phyloP scores from a whole-genome alignment of 768 basidiomycete genomes.

The Chlorophyllum brunneum region DNA sequence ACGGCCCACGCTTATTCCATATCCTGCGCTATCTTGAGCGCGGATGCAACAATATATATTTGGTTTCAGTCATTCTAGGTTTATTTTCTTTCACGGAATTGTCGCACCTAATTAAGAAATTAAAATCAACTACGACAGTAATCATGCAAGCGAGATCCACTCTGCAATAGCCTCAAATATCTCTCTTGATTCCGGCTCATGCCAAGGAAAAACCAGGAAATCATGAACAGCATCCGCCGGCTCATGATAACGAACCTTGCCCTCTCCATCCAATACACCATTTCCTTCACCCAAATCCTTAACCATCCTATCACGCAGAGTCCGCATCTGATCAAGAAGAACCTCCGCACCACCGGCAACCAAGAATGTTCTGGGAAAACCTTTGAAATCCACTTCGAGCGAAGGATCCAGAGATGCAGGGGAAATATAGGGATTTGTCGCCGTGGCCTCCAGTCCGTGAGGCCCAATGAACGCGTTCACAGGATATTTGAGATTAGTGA shows the following conservation, averaged over 20 bases:
- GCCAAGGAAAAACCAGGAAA: conserved; percentile 44
- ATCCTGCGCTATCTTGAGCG: too few relatives aligned
- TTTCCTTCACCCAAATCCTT: conserved; percentile 46
- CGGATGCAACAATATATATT: too few relatives aligned
- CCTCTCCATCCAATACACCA: conserved; percentile 33
- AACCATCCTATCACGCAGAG: conserved; percentile 44
- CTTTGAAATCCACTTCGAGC: conserved; percentile 39
- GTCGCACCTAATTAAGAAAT: too few relatives aligned
- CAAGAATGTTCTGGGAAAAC: conserved; percentile 61
- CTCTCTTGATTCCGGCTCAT: conserved; percentile 56
- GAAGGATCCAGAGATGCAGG: conserved; percentile 45
- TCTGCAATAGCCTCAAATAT: too few relatives aligned
- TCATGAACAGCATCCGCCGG: conserved; percentile 54
- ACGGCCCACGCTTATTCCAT: too few relatives aligned
- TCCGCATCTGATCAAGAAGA: conserved; percentile 46
- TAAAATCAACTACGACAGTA: too few relatives aligned
- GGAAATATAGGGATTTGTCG: conserved; percentile 52
- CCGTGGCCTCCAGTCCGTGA: conserved; percentile 40
- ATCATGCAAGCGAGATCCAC: too few relatives aligned
- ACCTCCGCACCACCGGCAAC: conserved; percentile 54
- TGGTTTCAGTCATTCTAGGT: too few relatives aligned
- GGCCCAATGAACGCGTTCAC: conserved; percentile 43
- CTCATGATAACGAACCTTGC: conserved; percentile 45
- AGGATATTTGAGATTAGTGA: conserved; percentile 23
- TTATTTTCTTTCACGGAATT: too few relatives aligned